phyloP scores from a whole-genome alignment of 2,329 filamentous ascomycete species.

The Calonectria leucothoes region DNA sequence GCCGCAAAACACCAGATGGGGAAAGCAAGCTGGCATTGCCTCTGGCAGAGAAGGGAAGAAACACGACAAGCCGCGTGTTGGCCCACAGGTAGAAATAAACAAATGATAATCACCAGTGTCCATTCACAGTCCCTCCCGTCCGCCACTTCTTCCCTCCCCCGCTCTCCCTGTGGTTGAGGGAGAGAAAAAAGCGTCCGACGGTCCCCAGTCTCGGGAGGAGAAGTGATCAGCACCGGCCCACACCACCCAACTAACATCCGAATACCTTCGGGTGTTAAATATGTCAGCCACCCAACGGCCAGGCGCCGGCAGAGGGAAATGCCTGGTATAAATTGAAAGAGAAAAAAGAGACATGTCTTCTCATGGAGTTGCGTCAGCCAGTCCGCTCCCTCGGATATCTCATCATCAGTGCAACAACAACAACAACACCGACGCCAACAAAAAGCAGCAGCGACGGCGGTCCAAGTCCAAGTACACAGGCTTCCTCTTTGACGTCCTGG shows the following conservation, averaged over 20 bases:
- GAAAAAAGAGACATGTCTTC: no score
- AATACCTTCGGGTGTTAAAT: constrained; percentile 37
- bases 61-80: no score
- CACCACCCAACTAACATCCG: constrained; percentile 30
- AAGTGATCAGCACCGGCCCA: not conserved
- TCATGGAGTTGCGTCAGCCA: no score
- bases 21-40: no score
- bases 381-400: not conserved
- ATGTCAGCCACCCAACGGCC: not conserved
- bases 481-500: not conserved
- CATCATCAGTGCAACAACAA: not conserved
- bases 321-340: not conserved
- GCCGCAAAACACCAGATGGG: not conserved
- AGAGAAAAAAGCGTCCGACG: not conserved
- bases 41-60: not conserved
- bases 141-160: not conserved
- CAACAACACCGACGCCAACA: not conserved
- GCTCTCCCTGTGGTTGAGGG: not conserved
- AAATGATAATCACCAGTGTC: not conserved
- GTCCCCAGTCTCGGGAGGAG: not conserved
- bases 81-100: not conserved
- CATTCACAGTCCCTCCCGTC: not conserved
- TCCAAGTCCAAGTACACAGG: no score
- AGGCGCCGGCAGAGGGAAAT: not conserved
- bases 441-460: not conserved